Conservation (phyloP, 1,139 yeast genomes). For the Blastobotrys ciferrii region DNA sequence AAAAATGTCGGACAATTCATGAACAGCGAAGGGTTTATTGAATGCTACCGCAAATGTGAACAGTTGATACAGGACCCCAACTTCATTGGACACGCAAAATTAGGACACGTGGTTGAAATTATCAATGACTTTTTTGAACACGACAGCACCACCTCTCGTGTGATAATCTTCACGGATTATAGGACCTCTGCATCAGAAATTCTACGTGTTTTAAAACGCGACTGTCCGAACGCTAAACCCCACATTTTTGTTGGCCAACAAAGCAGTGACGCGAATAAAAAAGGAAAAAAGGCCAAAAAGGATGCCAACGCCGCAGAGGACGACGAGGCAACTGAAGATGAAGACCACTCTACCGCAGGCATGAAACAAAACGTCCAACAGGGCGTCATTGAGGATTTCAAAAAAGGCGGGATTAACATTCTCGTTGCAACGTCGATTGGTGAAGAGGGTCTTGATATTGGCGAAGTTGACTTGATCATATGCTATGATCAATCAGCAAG, state of each 20-base stretch:
- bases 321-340: slow-evolving; percentile 17
- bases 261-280: slow-evolving; percentile 19
- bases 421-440: slow-evolving; percentile 96
- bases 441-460: slow-evolving; percentile 97
- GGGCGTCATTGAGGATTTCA: slow-evolving; percentile 69
- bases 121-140: slow-evolving; percentile 51
- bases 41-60: slow-evolving; percentile 48
- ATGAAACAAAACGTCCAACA: slow-evolving; percentile 46
- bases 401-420: slow-evolving; percentile 66
- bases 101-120: slow-evolving; percentile 59
- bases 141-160: slow-evolving; percentile 53
- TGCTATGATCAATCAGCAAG: slow-evolving; percentile 92
- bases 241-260: slow-evolving; percentile 90
- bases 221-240: slow-evolving; percentile 52
- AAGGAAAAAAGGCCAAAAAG: slow-evolving; percentile 14
- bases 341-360: slow-evolving; percentile 25
- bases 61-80: slow-evolving; percentile 40
- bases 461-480: slow-evolving; percentile 91
- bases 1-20: slow-evolving; percentile 43
- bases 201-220: slow-evolving; percentile 59
- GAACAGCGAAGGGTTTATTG: slow-evolving; percentile 47
- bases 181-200: slow-evolving; percentile 90
- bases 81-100: slow-evolving; percentile 72
- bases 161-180: slow-evolving; percentile 81
- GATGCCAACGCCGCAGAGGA: slow-evolving; percentile 15